Base-by-base conservation (phyloP, 2,329 filamentous ascomycete species). In the Didymosphaeria variabile region DNA sequence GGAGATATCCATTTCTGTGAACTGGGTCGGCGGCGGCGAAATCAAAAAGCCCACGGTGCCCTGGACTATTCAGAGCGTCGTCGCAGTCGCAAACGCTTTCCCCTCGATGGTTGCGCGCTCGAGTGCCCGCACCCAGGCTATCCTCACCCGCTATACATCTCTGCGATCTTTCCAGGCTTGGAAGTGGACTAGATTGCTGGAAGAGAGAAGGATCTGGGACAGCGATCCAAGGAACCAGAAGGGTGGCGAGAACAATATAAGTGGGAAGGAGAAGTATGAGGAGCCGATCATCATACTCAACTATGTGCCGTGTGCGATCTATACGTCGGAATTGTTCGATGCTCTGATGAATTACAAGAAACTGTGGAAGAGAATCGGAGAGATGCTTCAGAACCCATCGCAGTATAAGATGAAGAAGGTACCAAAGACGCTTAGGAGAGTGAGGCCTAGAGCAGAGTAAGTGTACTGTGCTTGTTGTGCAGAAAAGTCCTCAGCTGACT, bases 261-360 rank as follows among this genome's bases (percentile, higher is more conserved):
- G 64, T 34, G 67, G 66, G 5, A 64, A 61, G 15, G 42, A 63
- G 38, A 53, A 59, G 32, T 74, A 67, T 53, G 66, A 66, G 36
- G 70, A 72, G 55, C 71, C 71, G 12, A 60, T 67, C 21, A 68
- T 73, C 45, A 70, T 76, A 42, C 61, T 75, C 13, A 74, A 77
- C 58, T 77, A 77, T 59, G 71, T 73, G 21, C 70, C 71, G 2
- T 77, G 74, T 56, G 65, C 68, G 12, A 55, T 77, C 9, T 76
- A 76, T 50, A 77, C 74, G 9, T 67, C 71, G 2, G 73, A 75
- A 23, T 61, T 77, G 4, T 74, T 76, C 49, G 69, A 72, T 57
- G 71, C 72, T 2, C 65, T 73, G 19, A 75, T 77, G 68, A 69
- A 65, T 15, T 77, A 74, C 59, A 77, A 75, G 63, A 69, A 71